phyloP scores from a whole-genome alignment of 169 alveolate species.

The Plasmodium cynomolgi region DNA sequence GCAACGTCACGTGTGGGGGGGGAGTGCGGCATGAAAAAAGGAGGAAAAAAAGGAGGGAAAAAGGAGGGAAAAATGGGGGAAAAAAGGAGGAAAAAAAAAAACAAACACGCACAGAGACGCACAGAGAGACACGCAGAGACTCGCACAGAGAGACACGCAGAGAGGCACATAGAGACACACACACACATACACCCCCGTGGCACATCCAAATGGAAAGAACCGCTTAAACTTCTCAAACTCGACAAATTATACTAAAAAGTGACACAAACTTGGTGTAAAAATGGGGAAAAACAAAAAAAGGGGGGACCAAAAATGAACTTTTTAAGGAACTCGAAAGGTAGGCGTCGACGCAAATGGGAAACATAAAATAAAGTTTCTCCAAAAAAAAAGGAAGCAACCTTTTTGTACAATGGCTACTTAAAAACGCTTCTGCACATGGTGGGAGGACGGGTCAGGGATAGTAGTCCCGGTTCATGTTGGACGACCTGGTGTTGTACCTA shows the following conservation, averaged over 20 bases:
- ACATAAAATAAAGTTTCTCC: background rate
- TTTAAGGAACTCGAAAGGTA: background rate
- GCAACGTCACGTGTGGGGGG: background rate
- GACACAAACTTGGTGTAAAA: background rate
- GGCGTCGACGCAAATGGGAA: background rate
- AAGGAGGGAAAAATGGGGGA: background rate
- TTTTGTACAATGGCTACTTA: background rate
- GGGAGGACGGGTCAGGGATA: background rate
- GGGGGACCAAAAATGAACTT: background rate
- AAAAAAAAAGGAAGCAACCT: background rate
- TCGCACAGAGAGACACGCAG: too few species aligned
- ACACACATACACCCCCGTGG: background rate
- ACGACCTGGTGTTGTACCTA: conserved; percentile 44
- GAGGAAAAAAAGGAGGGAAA: background rate
- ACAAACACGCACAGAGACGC: background rate
- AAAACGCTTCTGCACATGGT: background rate
- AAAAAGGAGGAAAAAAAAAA: background rate
- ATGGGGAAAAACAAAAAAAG: background rate
- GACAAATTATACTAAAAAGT: background rate
- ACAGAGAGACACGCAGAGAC: too few species aligned
- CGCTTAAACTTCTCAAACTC: background rate
- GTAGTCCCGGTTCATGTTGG: conserved; percentile 16
- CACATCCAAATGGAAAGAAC: background rate
- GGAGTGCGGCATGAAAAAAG: background rate
- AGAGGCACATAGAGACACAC: too few species aligned